These are phyloP conservation scores for Blastobotrys chiropterorum DNA, from an alignment of 805 yeast genomes.

Conservation along the genomic window DNA sequence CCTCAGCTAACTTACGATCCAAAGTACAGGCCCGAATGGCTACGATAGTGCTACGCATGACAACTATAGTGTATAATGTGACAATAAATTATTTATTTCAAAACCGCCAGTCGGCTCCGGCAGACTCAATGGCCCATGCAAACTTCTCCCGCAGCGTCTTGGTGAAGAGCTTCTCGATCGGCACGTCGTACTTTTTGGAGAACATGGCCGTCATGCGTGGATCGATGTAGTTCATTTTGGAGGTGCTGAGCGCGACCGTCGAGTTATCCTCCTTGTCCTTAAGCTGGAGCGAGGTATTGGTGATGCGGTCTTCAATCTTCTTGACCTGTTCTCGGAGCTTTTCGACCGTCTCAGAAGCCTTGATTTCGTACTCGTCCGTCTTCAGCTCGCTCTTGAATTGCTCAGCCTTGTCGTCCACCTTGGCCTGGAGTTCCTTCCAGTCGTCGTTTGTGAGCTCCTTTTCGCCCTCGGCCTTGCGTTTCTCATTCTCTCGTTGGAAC, in stretches of 20 bases:
- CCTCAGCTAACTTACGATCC: slow-evolving; percentile 48
- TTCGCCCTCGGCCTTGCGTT: slow-evolving; percentile 51
- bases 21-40: slow-evolving; percentile 57
- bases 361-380: slow-evolving; percentile 48
- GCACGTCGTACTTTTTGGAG: slow-evolving; percentile 78
- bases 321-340: slow-evolving; percentile 67
- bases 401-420: slow-evolving; percentile 43
- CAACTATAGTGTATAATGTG: background rate
- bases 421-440: slow-evolving; percentile 47
- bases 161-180: slow-evolving; percentile 86
- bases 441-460: slow-evolving; percentile 49
- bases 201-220: slow-evolving; percentile 88
- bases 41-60: slow-evolving; percentile 26
- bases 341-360: slow-evolving; percentile 49
- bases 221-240: slow-evolving; percentile 91
- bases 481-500: slow-evolving; percentile 73
- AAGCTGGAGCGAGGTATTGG: slow-evolving; percentile 62
- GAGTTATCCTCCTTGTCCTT: slow-evolving; percentile 93
- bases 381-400: slow-evolving; percentile 47
- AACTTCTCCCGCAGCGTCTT: slow-evolving; percentile 89
- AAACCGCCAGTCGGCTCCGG: slow-evolving; percentile 82
- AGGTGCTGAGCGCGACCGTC: slow-evolving; percentile 86
- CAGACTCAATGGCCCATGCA: slow-evolving; percentile 92
- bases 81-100: slow-evolving; percentile 26
- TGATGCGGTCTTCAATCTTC: slow-evolving; percentile 63